A percentile compares a stretch with the other conserved stretches of the same genome.
Evolutionary conservation across 352 stramenopile species (phyloP).

Genomic region (Phytophthora cactorum): DNA sequence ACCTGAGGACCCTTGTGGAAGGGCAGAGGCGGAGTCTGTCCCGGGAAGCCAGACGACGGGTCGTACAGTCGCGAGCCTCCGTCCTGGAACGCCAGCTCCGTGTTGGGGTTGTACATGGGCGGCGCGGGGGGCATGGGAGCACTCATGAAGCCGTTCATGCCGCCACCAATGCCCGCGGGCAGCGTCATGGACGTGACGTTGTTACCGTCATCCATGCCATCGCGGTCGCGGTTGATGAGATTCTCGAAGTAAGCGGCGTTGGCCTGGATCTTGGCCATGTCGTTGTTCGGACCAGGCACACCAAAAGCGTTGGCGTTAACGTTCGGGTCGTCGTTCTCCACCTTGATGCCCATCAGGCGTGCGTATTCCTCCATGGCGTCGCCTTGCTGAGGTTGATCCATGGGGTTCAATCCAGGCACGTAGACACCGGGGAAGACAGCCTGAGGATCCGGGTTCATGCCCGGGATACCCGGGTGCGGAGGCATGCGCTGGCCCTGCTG

Average conservation of each 20-base stretch:
- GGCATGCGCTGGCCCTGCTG: slow-evolving; percentile 26
- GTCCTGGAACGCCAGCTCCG: slow-evolving; percentile 70
- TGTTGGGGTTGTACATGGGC: slow-evolving; percentile 58
- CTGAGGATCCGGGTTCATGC: slow-evolving; percentile 25
- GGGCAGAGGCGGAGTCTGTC: slow-evolving; percentile 41
- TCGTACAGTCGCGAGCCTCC: slow-evolving; percentile 75
- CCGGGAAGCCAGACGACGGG: slow-evolving; percentile 53
- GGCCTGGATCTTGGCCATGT: slow-evolving; percentile 76
- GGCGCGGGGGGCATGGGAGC: slow-evolving; percentile 33
- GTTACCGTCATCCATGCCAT: slow-evolving; percentile 49
- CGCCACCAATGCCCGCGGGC: slow-evolving; percentile 67
- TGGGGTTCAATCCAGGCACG: slow-evolving; percentile 45
- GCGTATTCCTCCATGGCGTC: slow-evolving; percentile 84
- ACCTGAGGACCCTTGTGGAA: slow-evolving; percentile 55
- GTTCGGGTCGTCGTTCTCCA: slow-evolving; percentile 59
- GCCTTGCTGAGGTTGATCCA: slow-evolving; percentile 55
- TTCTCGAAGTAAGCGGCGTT: slow-evolving; percentile 88
- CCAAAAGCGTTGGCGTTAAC: slow-evolving; percentile 57
- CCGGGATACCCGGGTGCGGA: slow-evolving; percentile 13
- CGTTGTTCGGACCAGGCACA: slow-evolving; percentile 28
- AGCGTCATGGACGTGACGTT: slow-evolving; percentile 74
- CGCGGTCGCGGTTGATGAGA: slow-evolving; percentile 63
- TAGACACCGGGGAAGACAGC: slow-evolving; percentile 55
- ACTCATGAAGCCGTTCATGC: slow-evolving; percentile 60
- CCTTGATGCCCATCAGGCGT: slow-evolving; percentile 84